Conservation (phyloP, 1,284 basidiomycete genomes). For the Ganoderma lucidum region DNA sequence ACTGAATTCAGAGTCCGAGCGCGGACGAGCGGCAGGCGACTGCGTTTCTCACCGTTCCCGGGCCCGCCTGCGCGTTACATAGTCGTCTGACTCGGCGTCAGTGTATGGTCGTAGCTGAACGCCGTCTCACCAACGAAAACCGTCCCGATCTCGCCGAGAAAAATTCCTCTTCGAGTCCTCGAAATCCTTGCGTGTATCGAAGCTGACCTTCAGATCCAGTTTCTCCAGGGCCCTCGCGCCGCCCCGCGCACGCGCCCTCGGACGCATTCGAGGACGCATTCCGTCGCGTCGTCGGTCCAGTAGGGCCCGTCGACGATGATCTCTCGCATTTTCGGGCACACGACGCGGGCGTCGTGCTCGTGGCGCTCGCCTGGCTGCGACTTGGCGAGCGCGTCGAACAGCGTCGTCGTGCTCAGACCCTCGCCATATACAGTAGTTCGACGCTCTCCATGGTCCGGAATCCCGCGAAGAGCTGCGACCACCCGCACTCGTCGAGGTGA, state of each 20-base stretch:
- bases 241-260: not conserved
- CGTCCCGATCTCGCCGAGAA: not conserved
- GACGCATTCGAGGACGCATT: not conserved
- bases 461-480: not conserved
- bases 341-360: not conserved
- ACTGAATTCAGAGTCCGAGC: too few relatives aligned
- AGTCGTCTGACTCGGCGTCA: too few relatives aligned
- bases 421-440: too few relatives aligned
- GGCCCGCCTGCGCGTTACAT: conserved; percentile 18
- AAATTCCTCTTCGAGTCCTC: not conserved
- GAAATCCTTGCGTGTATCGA: not conserved
- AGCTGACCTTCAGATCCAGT: not conserved
- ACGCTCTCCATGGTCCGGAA: not conserved
- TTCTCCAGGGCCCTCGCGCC: not conserved
- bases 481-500: not conserved
- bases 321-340: not conserved
- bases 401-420: too few relatives aligned
- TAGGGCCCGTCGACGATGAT: not conserved
- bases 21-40: not conserved
- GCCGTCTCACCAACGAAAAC: not conserved
- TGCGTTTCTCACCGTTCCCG: conserved; percentile 1
- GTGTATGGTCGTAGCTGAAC: not conserved
- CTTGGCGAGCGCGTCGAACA: not conserved
- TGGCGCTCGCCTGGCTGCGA: not conserved
- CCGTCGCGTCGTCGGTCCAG: not conserved